Base-by-base conservation (phyloP, 2,329 filamentous ascomycete genomes). In the Pseudovirgaria hyperparasitica region DNA sequence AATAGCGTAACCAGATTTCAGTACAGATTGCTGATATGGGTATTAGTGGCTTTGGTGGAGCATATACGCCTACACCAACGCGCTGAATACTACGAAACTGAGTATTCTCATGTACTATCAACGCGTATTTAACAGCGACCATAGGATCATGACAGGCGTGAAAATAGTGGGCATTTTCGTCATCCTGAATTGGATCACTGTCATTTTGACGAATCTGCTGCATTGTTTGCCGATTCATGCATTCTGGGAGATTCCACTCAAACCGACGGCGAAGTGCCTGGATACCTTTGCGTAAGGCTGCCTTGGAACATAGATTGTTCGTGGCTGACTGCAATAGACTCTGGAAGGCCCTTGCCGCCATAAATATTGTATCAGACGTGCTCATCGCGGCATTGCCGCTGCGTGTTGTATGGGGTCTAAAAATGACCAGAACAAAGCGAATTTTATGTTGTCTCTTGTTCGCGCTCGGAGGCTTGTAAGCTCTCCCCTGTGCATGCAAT, bases 381-480 rank as follows among this genome's bases (percentile, higher is more conserved):
- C 22, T 47, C 14, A 36, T 49, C 9, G 43, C 41, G 2, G 25
- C 31, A 8, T 34, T 49, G 4, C 45, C 45, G 5, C 26, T 48
- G 11, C 35, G 32, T 4, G 35, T 34, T 6, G 38, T 49, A 8
- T 48, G 41, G 45, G 26, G 21, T 1, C 23, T 49, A 7, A 41
- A 43, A 9, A 41, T 47, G 4, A 36, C 39, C 1, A 35, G 25
- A 15, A 32, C 30, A 3, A 43, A 46, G 2, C 51, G 51, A 32
- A 35, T 41, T 2, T 38, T 46, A 1, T 45, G 51, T 2, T 45
- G 48, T 0, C 20, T 41, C 10, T 43, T 52, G 10, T 50, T 53
- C 45, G 47, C 41, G 15, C 29, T 53, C 29, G 49, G 49, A 4
- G 51, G 47, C 46, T 35, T 53, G 43, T 47, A 39, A 38, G 43